Evolutionary conservation across 176 grass and related monocot genomes (phyloP).

Genomic region (Pontederia crassipes): DNA sequence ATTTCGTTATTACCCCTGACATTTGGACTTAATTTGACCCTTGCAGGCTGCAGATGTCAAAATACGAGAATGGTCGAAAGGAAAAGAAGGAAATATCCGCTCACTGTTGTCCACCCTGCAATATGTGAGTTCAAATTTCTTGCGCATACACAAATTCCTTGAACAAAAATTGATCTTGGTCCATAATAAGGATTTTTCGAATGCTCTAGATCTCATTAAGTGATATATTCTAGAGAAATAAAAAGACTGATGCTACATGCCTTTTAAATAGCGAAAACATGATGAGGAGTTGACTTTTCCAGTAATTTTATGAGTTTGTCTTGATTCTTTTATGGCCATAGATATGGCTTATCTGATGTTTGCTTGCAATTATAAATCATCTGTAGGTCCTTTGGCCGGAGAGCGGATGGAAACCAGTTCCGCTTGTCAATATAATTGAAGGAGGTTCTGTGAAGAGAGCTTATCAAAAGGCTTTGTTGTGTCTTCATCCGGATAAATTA

Average conservation of each 20-base stretch:
- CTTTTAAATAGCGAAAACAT: too few relatives aligned
- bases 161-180: too few relatives aligned
- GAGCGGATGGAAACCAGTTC: slow-evolving; percentile 82
- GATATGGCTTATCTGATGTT: neutral
- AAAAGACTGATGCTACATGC: too few relatives aligned
- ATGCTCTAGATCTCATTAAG: too few relatives aligned
- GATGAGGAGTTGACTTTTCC: too few relatives aligned
- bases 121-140: slow-evolving; percentile 52
- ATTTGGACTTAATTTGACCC: slow-evolving; percentile 20
- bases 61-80: slow-evolving; percentile 80
- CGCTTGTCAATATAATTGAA: slow-evolving; percentile 92
- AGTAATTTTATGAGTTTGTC: too few relatives aligned
- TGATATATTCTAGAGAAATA: too few relatives aligned
- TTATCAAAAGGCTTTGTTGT: slow-evolving; percentile 82
- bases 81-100: slow-evolving; percentile 97
- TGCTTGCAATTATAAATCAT: slow-evolving; percentile 7
- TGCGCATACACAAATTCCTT: neutral
- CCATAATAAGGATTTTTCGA: too few relatives aligned
- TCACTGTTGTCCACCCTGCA: slow-evolving; percentile 92
- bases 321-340: neutral
- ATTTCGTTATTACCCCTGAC: slow-evolving; percentile 5
- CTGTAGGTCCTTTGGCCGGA: slow-evolving; percentile 71
- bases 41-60: slow-evolving; percentile 60
- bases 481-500: slow-evolving; percentile 93
- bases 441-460: slow-evolving; percentile 70